Conservation (phyloP, 352 stramenopile genomes). For the Globisporangium paddicum region DNA sequence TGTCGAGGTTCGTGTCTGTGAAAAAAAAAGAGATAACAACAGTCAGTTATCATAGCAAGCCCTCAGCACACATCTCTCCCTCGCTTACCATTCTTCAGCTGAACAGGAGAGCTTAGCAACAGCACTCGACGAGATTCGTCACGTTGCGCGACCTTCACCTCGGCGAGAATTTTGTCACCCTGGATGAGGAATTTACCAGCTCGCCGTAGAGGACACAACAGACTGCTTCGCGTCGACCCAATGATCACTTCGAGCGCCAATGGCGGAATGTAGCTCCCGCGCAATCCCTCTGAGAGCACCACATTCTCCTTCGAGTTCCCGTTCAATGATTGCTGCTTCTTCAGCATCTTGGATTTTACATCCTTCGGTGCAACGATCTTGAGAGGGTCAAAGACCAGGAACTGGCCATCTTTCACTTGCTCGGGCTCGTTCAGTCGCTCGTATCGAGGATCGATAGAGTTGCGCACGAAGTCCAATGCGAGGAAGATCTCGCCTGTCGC, state of each 20-base stretch:
- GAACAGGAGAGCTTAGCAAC: constrained; percentile 80
- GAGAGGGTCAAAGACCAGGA: constrained; percentile 83
- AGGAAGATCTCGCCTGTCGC: constrained; percentile 84
- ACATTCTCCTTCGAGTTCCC: constrained; percentile 45
- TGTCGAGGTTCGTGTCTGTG: constrained; percentile 69
- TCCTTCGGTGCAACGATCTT: constrained; percentile 68
- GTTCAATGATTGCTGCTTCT: constrained; percentile 13
- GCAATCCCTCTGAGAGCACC: constrained; percentile 70
- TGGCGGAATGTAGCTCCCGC: constrained; percentile 78
- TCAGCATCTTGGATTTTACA: constrained; percentile 22
- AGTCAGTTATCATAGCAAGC: not conserved
- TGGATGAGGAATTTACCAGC: constrained; percentile 88
- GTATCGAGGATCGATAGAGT: constrained; percentile 21
- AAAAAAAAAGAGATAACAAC: not conserved
- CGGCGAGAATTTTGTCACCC: constrained; percentile 75
- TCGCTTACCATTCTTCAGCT: constrained; percentile 83
- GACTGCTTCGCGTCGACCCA: constrained; percentile 53
- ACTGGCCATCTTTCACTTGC: constrained; percentile 79
- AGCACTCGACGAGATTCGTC: constrained; percentile 83
- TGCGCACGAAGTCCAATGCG: constrained; percentile 69
- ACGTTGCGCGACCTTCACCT: constrained; percentile 86
- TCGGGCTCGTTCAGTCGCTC: constrained; percentile 52
- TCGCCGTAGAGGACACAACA: constrained; percentile 78
- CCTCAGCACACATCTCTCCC: not conserved
- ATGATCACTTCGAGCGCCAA: constrained; percentile 84